phyloP scores from a whole-genome alignment of 2,329 filamentous ascomycete species.

The Epichloe sibirici region DNA sequence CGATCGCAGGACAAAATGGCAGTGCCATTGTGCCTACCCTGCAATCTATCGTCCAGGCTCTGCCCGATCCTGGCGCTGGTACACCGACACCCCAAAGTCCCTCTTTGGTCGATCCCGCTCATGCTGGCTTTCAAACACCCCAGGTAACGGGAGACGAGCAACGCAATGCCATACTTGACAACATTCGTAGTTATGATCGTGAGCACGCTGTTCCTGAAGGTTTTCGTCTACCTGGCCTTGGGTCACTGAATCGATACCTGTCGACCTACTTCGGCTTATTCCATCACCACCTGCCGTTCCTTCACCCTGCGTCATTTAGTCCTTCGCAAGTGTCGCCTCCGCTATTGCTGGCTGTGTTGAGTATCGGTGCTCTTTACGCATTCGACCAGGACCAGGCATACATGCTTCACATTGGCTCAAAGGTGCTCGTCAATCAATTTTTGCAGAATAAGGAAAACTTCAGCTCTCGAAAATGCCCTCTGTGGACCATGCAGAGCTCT shows the following conservation, averaged over 20 bases:
- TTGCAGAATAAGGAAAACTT: constrained; percentile 98
- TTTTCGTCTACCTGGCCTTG: constrained; percentile 73
- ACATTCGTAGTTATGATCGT: constrained; percentile 68
- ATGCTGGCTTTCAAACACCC: constrained; percentile 57
- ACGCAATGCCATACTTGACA: constrained; percentile 71
- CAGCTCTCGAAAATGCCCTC: constrained; percentile 88
- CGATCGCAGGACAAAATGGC: constrained; percentile 50
- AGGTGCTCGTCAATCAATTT: constrained; percentile 94
- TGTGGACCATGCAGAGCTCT: constrained; percentile 98
- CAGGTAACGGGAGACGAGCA: constrained; percentile 78
- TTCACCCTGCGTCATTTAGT: constrained; percentile 85
- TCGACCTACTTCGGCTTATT: constrained; percentile 96
- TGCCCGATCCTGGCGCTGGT: constrained; percentile 54
- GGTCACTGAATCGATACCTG: constrained; percentile 79
- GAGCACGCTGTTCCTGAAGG: constrained; percentile 76
- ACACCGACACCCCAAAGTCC: constrained; percentile 67
- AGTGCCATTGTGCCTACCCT: constrained; percentile 53
- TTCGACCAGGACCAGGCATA: constrained; percentile 97
- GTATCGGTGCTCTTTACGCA: constrained; percentile 90
- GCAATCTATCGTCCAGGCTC: constrained; percentile 60
- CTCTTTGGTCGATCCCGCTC: constrained; percentile 53
- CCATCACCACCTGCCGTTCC: constrained; percentile 90
- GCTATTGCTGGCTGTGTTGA: constrained; percentile 77
- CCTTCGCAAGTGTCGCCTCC: constrained; percentile 70
- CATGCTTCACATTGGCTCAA: constrained; percentile 93